These are phyloP conservation scores for Larix kaempferi DNA, from an alignment of 75 land plant genomes.

Conservation along the genomic window DNA sequence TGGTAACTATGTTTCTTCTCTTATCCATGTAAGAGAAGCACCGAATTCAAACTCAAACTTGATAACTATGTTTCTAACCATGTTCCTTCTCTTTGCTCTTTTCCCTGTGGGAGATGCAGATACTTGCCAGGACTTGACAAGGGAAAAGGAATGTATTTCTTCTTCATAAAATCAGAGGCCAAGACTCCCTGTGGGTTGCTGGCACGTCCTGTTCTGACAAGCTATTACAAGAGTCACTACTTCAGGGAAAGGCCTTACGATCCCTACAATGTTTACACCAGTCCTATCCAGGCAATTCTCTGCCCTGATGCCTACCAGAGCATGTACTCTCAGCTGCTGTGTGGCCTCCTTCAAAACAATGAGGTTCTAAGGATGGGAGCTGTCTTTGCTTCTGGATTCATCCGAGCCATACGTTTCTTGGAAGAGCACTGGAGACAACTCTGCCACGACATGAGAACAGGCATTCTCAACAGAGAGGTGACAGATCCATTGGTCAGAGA, in stretches of 20 bases:
- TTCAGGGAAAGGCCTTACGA: constrained; percentile 56
- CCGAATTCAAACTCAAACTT: no score
- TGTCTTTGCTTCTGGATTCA: constrained; percentile 78
- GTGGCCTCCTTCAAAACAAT: constrained; percentile 55
- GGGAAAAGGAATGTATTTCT: constrained; percentile 35
- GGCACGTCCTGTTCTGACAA: constrained; percentile 33
- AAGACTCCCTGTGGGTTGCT: constrained; percentile 33
- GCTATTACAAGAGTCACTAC: constrained; percentile 34
- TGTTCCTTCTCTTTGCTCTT: no score
- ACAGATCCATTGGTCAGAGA: constrained; percentile 46
- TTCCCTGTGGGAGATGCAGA: constrained; percentile 4
- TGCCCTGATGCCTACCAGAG: constrained; percentile 77
- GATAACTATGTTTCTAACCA: no score
- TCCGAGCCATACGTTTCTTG: constrained; percentile 73
- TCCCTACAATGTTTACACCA: constrained; percentile 67
- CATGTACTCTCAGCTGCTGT: constrained; percentile 88
- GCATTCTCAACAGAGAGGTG: constrained; percentile 26
- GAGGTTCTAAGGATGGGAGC: constrained; percentile 71
- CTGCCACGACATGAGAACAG: constrained; percentile 55
- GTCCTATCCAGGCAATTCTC: constrained; percentile 70
- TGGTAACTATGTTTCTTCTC: no score
- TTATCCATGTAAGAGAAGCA: no score
- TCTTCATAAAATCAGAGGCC: constrained; percentile 28
- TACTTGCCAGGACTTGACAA: constrained; percentile 27
- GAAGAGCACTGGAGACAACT: constrained; percentile 61